phyloP scores from a whole-genome alignment of 345 rosid species.

The Xanthoceras sorbifolium region DNA sequence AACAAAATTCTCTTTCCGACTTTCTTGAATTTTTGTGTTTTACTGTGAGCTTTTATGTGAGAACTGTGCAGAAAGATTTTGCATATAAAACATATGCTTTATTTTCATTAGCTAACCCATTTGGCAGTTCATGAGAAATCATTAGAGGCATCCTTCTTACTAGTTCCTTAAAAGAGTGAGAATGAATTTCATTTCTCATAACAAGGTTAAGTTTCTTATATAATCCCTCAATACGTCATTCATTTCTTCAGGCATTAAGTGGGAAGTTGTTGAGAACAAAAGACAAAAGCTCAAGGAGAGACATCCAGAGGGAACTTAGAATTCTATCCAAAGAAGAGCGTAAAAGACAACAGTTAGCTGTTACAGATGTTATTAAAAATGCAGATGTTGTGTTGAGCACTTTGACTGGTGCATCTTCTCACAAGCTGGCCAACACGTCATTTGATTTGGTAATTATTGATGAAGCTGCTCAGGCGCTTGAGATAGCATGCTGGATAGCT shows the following conservation, averaged over 20 bases:
- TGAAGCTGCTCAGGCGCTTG: slow-evolving; percentile 99
- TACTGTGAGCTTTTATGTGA: neutral
- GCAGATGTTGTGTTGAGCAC: slow-evolving; percentile 84
- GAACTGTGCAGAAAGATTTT: neutral
- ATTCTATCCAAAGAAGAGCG: slow-evolving; percentile 85
- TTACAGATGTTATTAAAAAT: slow-evolving; percentile 79
- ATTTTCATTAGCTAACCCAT: neutral
- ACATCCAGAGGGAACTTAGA: slow-evolving; percentile 85
- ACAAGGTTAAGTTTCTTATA: neutral
- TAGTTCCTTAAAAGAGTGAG: neutral
- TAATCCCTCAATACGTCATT: slow-evolving; percentile 23
- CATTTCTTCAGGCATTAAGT: slow-evolving; percentile 55
- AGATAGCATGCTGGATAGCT: slow-evolving; percentile 95
- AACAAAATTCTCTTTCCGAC: neutral
- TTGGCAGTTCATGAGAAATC: neutral
- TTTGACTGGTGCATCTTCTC: slow-evolving; percentile 83
- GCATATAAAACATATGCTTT: neutral
- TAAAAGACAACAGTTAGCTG: slow-evolving; percentile 96
- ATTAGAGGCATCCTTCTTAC: neutral
- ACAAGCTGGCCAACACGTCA: slow-evolving; percentile 63
- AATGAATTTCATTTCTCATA: no score
- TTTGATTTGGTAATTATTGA: slow-evolving; percentile 95
- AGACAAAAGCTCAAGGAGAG: slow-evolving; percentile 77
- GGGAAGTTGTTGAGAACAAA: slow-evolving; percentile 84
- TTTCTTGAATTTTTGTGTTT: neutral